phyloP scores from a whole-genome alignment of 495 filamentous ascomycete species.

The Neurospora hispaniola region DNA sequence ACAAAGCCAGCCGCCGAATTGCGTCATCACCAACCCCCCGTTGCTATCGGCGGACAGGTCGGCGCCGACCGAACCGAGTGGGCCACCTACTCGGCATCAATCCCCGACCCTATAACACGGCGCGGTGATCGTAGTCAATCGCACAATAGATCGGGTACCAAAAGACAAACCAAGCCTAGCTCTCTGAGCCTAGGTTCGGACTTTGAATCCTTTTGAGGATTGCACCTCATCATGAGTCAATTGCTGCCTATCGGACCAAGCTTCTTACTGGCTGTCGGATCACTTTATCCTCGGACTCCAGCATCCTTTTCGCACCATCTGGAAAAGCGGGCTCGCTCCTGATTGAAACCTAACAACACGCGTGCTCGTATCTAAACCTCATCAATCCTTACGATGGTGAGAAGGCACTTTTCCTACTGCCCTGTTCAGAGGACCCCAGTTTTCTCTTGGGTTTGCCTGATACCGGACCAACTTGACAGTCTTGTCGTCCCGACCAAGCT shows the following conservation, averaged over 20 bases:
- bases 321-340: not conserved
- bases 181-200: not conserved
- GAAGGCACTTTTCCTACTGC: constrained; percentile 42
- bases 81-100: not conserved
- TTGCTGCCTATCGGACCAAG: not conserved
- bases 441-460: constrained; percentile 74
- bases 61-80: not conserved
- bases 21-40: constrained; percentile 11
- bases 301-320: not conserved
- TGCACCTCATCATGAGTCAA: not conserved
- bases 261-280: not conserved
- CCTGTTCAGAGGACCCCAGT: constrained; percentile 86
- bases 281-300: not conserved
- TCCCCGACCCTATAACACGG: not conserved
- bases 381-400: not conserved
- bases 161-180: not conserved
- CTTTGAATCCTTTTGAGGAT: not conserved
- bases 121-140: not conserved
- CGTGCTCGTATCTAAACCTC: not conserved
- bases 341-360: not conserved
- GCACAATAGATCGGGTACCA: not conserved
- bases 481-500: constrained; percentile 56
- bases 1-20: constrained; percentile 6
- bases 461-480: constrained; percentile 64
- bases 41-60: not conserved